Percentiles rank a stretch among this genome's conserved stretches.
These are phyloP conservation scores for Clarireedia hainanense DNA, from an alignment of 2,329 filamentous ascomycete genomes.

Conservation along the genomic window DNA sequence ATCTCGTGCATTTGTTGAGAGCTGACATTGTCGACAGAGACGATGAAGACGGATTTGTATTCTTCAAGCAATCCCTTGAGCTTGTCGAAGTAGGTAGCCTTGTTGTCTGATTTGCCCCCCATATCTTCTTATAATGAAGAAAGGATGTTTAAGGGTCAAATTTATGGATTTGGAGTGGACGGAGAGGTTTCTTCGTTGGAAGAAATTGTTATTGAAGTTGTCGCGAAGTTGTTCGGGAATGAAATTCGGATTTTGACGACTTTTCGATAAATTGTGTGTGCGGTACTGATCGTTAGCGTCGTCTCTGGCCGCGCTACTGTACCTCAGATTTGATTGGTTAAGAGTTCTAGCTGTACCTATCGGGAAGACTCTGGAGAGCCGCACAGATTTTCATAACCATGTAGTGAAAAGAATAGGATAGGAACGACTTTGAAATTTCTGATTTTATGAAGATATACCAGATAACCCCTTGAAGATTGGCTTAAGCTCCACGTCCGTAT, in stretches of 20 bases:
- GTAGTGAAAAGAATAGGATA: too few relatives aligned
- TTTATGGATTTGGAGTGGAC: slow-evolving; percentile 19
- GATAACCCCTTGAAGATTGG: too few relatives aligned
- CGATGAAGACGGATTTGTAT: slow-evolving; percentile 97
- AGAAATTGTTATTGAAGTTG: slow-evolving; percentile 7
- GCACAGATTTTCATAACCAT: too few relatives aligned
- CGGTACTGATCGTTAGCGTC: slow-evolving; percentile 3
- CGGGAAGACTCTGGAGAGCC: too few relatives aligned
- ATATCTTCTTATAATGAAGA: slow-evolving; percentile 96
- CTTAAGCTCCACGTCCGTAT: too few relatives aligned
- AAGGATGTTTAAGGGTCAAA: slow-evolving; percentile 95
- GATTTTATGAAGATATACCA: background rate
- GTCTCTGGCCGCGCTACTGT: background rate
- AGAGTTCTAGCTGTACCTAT: background rate
- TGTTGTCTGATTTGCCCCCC: slow-evolving; percentile 94
- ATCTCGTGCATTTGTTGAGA: slow-evolving; percentile 99
- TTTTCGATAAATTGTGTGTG: slow-evolving; percentile 11
- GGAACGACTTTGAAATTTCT: background rate
- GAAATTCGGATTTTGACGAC: background rate
- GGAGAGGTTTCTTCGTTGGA: slow-evolving; percentile 6
- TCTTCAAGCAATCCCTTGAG: slow-evolving; percentile 94
- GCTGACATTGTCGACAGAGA: slow-evolving; percentile 97
- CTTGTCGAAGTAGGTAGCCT: slow-evolving; percentile 99
- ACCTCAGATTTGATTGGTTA: background rate
- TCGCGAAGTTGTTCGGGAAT: background rate